Base-by-base conservation (phyloP, 192 early-diverging fungal species). In the Haplosporangium gracile region DNA sequence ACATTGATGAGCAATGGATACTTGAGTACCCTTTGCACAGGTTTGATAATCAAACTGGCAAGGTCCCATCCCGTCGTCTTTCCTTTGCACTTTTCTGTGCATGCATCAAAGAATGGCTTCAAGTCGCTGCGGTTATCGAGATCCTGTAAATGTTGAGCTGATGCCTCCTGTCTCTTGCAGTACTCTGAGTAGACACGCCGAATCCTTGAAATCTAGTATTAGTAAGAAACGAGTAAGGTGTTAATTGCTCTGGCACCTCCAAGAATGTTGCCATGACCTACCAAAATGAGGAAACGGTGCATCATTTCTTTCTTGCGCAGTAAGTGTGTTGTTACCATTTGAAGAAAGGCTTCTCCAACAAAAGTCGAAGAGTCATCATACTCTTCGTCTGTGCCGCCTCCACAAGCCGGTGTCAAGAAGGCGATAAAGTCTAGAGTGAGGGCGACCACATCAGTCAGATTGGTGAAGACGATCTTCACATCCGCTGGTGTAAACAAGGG, bases 21-120 rank as follows among this genome's bases (percentile, higher is more conserved):
- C 88, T 98, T 97, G n/a, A 99, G 89, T n/a, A 99, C 96, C 43
- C 98, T 92, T 88, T 99, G 98, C 11, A 99, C 97, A 20, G 98
- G 98, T 82, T 99, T 99, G 88, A 99, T 97, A 9, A 99, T 89
- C 81, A 99, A 88, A 78, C 94, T 95, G 0, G 95, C 91, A 77
- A 99, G 89, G 88, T 99, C 98, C 98, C 98, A 99, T 74, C 96
- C 95, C 38, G 91, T 93, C 2, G 97, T 97, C 78, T 89, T 86
- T 9, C 94, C 95, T 69, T 94, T 90, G 39, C 94, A 89, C 74
- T 93, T 75, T 51, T 89, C 82, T 83, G 91, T 91, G 70, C 93
- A 93, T 47, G 93, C 89, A 88, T 96, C 89, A 72, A 76, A 79
- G 42, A 80, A 88, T 38, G 85, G 32, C 74, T 69, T 79, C 34